Percentiles rank a stretch among this genome's conserved stretches.
These are phyloP conservation scores for Penicillium olsonii DNA, from an alignment of 2,329 filamentous ascomycete genomes.

Conservation along the genomic window DNA sequence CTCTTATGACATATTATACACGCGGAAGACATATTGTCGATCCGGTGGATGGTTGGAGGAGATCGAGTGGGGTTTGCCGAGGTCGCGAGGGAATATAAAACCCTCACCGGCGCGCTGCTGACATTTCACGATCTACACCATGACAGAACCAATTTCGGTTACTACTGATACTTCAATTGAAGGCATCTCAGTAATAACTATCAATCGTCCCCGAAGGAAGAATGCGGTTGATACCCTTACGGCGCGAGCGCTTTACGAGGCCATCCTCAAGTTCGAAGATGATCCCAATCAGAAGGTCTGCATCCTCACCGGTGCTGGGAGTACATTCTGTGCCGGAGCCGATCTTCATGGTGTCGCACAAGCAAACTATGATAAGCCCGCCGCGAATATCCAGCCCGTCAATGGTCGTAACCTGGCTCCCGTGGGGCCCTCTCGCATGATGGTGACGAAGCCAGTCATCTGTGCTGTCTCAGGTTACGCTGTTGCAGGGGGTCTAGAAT, in stretches of 20 bases:
- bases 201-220: constrained; percentile 52
- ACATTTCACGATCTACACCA: background rate
- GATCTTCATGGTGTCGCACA: constrained; percentile 52
- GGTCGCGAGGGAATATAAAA: constrained; percentile 1
- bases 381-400: constrained; percentile 34
- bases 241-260: constrained; percentile 49
- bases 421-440: constrained; percentile 56
- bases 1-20: constrained; percentile 49
- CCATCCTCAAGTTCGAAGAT: constrained; percentile 53
- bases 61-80: constrained; percentile 14
- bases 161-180: constrained; percentile 12
- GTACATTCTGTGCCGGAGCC: constrained; percentile 56
- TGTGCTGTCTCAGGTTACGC: constrained; percentile 55
- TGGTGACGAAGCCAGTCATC: constrained; percentile 55
- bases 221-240: constrained; percentile 57
- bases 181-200: constrained; percentile 58
- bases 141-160: constrained; percentile 7
- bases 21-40: constrained; percentile 23
- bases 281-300: constrained; percentile 55
- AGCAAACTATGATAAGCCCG: constrained; percentile 7
- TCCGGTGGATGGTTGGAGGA: constrained; percentile 15
- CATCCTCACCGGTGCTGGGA: constrained; percentile 51
- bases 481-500: constrained; percentile 57
- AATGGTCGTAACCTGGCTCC: constrained; percentile 46
- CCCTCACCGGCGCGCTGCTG: background rate